Evolutionary conservation across 805 yeast species (phyloP), one percentile per base, ranked within the genome.

Genomic region (Blastobotrys terrestris): DNA sequence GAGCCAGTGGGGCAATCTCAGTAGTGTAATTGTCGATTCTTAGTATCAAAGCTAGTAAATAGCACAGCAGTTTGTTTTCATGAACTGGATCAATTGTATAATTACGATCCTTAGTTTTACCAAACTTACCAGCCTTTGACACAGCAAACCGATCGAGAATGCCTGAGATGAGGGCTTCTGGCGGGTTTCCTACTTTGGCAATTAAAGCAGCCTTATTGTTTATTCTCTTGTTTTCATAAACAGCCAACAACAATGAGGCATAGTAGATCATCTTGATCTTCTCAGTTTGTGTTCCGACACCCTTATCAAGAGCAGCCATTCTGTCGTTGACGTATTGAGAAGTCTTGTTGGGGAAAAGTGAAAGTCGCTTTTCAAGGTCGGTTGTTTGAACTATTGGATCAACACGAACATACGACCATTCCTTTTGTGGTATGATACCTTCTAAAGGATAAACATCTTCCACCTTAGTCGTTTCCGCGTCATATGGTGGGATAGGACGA

Each of bases 31-130:
- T 82, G 66, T 88, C 88, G 52, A 91, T 75, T 67, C 85, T 92
- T 64, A 94, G 72, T 41, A 86, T 75, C 42, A 85, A 70, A 3
- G 85, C 86, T 55, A 94, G 72, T 47, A 90, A 73, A 69, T 81
- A 85, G 69, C 96, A 86, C 59, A 94, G 73, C 48, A 94, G 74
- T 70, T 85, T 89, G 70, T 89, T 96, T 68, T 89, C 96, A 64
- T 81, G 80, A 61, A 80, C 84, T 42, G 98, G 97, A 64, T 94
- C 97, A 55, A 94, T 79, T 56, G 79, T 74, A 66, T 79, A 92
- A n/a, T 84, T 77, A 60, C 84, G 79, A 57, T 84, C 89, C 65
- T 84, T 85, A n/a, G 86, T 72, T 67, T 80, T 83, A 53, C 94
- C 95, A 57, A 81, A 77, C 49, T 75, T 77, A 13, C 62, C 53